A percentile compares a stretch with the other conserved stretches of the same genome.
These are phyloP conservation scores for Angomonas deanei DNA, from an alignment of 208 protist species.

Conservation along the genomic window DNA sequence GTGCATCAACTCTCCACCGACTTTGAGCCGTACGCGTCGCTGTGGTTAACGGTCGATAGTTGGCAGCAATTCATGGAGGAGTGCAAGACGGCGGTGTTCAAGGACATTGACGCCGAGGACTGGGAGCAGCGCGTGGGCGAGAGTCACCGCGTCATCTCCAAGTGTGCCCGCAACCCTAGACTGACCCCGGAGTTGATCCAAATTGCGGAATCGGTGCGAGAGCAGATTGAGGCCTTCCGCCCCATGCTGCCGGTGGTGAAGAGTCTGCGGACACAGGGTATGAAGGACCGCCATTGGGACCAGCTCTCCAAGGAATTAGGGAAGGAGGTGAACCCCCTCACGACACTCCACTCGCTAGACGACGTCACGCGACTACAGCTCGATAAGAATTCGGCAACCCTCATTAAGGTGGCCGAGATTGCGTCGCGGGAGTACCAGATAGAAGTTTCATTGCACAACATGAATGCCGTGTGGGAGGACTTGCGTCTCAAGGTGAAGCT, in stretches of 20 bases:
- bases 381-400: constrained; percentile 71
- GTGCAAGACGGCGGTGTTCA: constrained; percentile 86
- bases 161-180: constrained; percentile 63
- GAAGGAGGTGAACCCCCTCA: constrained; percentile 79
- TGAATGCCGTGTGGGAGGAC: constrained; percentile 91
- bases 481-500: constrained; percentile 80
- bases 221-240: constrained; percentile 93
- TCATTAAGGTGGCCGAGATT: constrained; percentile 90
- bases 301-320: constrained; percentile 92
- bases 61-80: constrained; percentile 75
- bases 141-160: constrained; percentile 80
- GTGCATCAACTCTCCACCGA: constrained; percentile 86
- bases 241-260: constrained; percentile 94
- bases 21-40: constrained; percentile 94
- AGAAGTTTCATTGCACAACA: constrained; percentile 91
- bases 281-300: constrained; percentile 95
- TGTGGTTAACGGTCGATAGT: constrained; percentile 92
- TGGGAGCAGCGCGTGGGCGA: constrained; percentile 87
- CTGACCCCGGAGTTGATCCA: constrained; percentile 82
- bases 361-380: constrained; percentile 77
- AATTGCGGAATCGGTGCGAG: constrained; percentile 83
- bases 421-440: constrained; percentile 95
- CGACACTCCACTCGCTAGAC: constrained; percentile 85
- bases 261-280: constrained; percentile 93
- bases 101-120: constrained; percentile 79